A percentile compares a stretch with the other conserved stretches of the same genome.
Conservation (phyloP, 2,329 filamentous ascomycete species). For the Sphaerostilbella broomeana region DNA sequence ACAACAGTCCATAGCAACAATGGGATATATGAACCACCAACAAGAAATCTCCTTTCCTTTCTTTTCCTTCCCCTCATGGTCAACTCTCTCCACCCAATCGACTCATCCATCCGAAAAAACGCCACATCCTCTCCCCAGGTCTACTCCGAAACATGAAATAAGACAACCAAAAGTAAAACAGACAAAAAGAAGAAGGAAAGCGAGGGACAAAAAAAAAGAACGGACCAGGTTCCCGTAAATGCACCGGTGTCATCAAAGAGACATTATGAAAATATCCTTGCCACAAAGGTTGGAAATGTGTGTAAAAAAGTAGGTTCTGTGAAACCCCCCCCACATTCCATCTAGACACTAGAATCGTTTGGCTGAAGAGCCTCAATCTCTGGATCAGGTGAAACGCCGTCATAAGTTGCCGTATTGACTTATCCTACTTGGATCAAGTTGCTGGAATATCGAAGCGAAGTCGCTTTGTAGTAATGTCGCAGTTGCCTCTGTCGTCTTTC, state of each 20-base stretch:
- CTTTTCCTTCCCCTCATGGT: background rate
- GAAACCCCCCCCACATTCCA: background rate
- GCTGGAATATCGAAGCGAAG: too few species aligned
- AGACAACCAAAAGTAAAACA: slow-evolving; percentile 12
- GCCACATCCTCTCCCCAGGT: slow-evolving; percentile 21
- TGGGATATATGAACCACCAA: too few species aligned
- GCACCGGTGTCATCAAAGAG: background rate
- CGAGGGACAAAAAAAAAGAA: slow-evolving; percentile 15
- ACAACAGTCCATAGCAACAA: too few species aligned
- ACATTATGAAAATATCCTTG: background rate
- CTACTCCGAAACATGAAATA: slow-evolving; percentile 11
- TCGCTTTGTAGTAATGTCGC: background rate
- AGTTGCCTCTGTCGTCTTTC: background rate
- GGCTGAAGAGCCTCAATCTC: too few species aligned
- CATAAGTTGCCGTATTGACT: too few species aligned
- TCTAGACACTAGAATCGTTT: too few species aligned
- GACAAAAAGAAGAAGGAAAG: slow-evolving; percentile 8
- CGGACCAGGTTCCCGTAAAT: background rate
- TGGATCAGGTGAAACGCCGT: too few species aligned
- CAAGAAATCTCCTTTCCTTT: too few species aligned
- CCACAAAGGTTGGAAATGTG: background rate
- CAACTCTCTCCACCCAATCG: background rate
- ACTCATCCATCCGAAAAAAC: slow-evolving; percentile 14
- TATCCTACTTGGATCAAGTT: too few species aligned
- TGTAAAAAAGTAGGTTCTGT: background rate